A percentile compares a stretch with the other conserved stretches of the same genome.
Conservation (phyloP, 2,329 filamentous ascomycete genomes). For the Ceratocystis papillata region DNA sequence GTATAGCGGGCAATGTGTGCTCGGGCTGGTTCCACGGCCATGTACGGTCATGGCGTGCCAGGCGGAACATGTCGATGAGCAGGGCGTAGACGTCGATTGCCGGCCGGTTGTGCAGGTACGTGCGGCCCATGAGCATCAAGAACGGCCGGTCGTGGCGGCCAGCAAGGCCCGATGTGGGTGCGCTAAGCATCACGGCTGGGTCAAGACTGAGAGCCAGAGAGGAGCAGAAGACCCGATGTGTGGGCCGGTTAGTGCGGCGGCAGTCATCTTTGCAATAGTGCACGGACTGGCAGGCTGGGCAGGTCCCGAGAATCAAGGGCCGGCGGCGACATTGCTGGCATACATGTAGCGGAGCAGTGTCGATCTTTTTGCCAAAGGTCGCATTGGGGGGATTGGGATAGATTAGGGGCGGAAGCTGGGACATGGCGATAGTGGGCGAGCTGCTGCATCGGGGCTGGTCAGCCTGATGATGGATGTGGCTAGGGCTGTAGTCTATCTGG, state of each 20-base stretch:
- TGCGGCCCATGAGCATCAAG: slow-evolving; percentile 2
- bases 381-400: no score
- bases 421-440: no score
- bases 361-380: not conserved
- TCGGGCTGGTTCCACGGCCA: not conserved
- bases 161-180: not conserved
- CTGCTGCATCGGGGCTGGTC: no score
- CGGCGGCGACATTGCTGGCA: not conserved
- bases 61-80: slow-evolving; percentile 8
- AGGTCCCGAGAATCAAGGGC: not conserved
- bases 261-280: not conserved
- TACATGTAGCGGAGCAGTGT: not conserved
- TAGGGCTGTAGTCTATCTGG: no score
- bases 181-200: not conserved
- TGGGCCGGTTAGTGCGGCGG: not conserved
- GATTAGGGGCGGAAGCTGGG: no score
- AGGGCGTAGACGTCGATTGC: not conserved
- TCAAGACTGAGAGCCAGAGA: not conserved
- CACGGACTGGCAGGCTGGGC: not conserved
- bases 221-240: not conserved
- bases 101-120: not conserved
- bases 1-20: not conserved
- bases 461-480: no score
- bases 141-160: slow-evolving; percentile 4
- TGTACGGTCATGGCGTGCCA: not conserved